Base-by-base conservation (phyloP, 306 rosid species). In the Oemleria cerasiformis region DNA sequence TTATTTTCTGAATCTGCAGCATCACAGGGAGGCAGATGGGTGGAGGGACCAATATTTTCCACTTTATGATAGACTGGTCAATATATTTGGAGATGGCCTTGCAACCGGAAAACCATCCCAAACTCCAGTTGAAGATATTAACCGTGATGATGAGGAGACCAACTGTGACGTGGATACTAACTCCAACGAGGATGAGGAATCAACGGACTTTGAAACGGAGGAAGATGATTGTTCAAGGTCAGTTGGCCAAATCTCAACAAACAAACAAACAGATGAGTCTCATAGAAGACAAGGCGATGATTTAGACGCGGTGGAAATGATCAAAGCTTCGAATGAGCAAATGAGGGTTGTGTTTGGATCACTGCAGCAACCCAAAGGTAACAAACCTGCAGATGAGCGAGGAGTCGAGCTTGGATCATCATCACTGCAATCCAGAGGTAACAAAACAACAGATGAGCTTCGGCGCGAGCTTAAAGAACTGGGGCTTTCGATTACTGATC, bases 1-100 rank as follows among this genome's bases (percentile, higher is more conserved):
- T 20, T 51, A 49, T 51, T 51, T 51, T 19, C 14, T 39, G 62
- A 38, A 67, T 48, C 9, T 65, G 41, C 48, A 74, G 72, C 42
- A 13, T 17, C 72, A 55, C 43, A 74, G 42, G 13, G 78, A 74
- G 41, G 67, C 72, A 9, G 48, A 45, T 7, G 30, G 63, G 8
- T 74, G 72, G 66, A 54, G 66, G 25, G 70, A 19, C 25, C 42
- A 19, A 64, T 38, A 73, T 40, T 73, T 63, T 53, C 77, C 71
- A 15, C 7, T 40, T 9, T 63, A 53, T 63, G 48, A 43, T 11
- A 74, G 72, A 25, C 55, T 74, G 23, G 49, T 62, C 25, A 48
- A 17, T n/a, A 42, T 74, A 41, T 54, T 65, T 30, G 72, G 72
- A 65, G 58, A 2, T 8, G 65, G 45, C 16, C 4, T 0, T 49